phyloP scores from a whole-genome alignment of 306 rosid species.

The Vachellia pachyceras region DNA sequence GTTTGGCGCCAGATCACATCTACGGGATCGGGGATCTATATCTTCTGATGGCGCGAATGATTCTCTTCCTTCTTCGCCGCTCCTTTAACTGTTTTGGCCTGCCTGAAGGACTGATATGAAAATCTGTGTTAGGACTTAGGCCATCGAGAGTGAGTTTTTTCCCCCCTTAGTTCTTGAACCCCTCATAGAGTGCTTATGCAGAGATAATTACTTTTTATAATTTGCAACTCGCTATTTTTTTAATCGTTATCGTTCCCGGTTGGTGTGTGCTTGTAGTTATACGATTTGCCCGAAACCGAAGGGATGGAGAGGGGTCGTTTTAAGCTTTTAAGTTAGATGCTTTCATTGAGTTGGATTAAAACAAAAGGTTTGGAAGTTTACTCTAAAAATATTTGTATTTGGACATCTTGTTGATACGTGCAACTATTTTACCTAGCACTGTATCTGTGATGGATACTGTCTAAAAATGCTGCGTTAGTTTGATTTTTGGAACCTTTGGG shows the following conservation, averaged over 20 bases:
- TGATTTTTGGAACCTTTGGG: background rate
- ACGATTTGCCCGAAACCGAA: constrained; percentile 3
- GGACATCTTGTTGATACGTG: constrained; percentile 1
- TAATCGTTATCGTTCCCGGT: background rate
- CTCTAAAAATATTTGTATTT: background rate
- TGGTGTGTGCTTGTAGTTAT: constrained; percentile 15
- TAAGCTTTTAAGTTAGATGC: too few relatives aligned
- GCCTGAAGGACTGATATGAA: background rate
- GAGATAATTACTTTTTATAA: background rate
- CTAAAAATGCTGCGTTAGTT: background rate
- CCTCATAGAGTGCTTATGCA: background rate
- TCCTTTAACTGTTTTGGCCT: background rate
- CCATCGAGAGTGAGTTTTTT: background rate
- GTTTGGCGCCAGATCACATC: constrained; percentile 11
- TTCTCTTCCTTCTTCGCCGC: background rate
- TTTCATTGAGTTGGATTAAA: too few relatives aligned
- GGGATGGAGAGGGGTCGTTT: too few relatives aligned
- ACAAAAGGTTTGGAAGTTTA: background rate
- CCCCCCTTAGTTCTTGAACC: background rate
- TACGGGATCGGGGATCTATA: constrained; percentile 28
- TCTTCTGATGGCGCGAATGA: constrained; percentile 22
- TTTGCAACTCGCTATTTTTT: constrained; percentile 25
- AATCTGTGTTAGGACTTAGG: background rate
- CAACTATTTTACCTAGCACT: constrained; percentile 5
- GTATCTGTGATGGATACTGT: background rate